Evolutionary conservation across 202 grass and related monocot species (phyloP).

Genomic region (Cymbopogon flexuosus): DNA sequence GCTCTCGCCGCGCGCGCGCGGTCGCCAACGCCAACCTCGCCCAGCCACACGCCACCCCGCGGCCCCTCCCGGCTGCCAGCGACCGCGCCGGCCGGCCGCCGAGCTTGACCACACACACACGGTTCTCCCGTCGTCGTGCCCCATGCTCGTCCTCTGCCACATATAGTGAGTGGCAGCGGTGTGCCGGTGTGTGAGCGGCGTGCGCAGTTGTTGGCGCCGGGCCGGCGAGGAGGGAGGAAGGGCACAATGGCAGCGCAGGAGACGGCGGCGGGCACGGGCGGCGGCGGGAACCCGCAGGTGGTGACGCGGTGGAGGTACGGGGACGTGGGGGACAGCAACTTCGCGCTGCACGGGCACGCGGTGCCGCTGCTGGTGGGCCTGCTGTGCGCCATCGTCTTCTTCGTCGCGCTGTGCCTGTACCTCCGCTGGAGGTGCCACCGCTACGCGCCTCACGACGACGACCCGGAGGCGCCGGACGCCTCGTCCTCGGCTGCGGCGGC

Average conservation of each 20-base stretch:
- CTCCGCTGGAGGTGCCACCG: conserved; percentile 51
- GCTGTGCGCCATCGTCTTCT: conserved; percentile 38
- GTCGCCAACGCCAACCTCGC: conserved; percentile 3
- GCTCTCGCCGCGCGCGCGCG: neutral
- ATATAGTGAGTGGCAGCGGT: neutral
- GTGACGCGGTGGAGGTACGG: conserved; percentile 47
- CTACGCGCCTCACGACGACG: neutral
- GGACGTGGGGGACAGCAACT: conserved; percentile 68
- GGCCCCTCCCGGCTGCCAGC: neutral
- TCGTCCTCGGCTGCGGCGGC: neutral
- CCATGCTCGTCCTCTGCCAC: conserved; percentile 4
- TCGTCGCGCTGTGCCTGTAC: conserved; percentile 59
- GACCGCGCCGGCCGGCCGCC: neutral
- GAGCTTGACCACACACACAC: neutral
- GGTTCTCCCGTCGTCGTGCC: neutral
- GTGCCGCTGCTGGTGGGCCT: conserved; percentile 48
- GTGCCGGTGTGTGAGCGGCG: neutral
- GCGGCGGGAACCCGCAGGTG: conserved; percentile 24
- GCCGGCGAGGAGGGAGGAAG: neutral
- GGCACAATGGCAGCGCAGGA: conserved; percentile 55
- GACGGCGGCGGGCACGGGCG: neutral
- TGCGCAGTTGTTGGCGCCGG: neutral
- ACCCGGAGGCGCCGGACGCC: neutral
- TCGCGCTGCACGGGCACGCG: conserved; percentile 51
- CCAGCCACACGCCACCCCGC: conserved; percentile 3